A percentile compares a stretch with the other conserved stretches of the same genome.
Conservation (phyloP, 2,329 filamentous ascomycete genomes). For the Coleophoma eucalyptorum region DNA sequence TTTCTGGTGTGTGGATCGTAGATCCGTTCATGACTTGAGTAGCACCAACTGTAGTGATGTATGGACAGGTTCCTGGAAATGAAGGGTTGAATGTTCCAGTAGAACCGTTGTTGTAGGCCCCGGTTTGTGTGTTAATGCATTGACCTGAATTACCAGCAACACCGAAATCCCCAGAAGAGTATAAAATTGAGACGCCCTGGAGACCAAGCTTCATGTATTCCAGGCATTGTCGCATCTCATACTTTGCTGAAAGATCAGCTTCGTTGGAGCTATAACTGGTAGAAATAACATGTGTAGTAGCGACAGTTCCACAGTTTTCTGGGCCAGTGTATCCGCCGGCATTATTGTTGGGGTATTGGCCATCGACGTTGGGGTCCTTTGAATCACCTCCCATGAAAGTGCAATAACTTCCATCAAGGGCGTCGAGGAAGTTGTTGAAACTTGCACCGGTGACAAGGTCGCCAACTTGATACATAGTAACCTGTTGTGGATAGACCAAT, state of each 20-base stretch:
- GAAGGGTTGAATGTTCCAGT: constrained; percentile 41
- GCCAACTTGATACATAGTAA: constrained; percentile 45
- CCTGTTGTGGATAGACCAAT: constrained; percentile 45
- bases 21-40: constrained; percentile 39
- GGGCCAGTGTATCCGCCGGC: constrained; percentile 32
- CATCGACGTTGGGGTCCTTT: constrained; percentile 31
- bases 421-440: constrained; percentile 31
- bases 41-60: constrained; percentile 47
- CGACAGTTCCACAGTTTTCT: constrained; percentile 40
- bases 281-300: constrained; percentile 48
- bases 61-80: constrained; percentile 44
- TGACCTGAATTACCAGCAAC: constrained; percentile 34
- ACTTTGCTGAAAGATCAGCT: constrained; percentile 41
- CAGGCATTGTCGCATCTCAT: constrained; percentile 47
- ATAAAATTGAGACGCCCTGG: constrained; percentile 45
- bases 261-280: constrained; percentile 52
- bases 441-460: constrained; percentile 23
- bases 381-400: constrained; percentile 37
- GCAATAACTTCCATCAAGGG: constrained; percentile 41
- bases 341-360: constrained; percentile 27
- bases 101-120: constrained; percentile 24
- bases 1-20: constrained; percentile 29
- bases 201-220: constrained; percentile 56
- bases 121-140: constrained; percentile 32
- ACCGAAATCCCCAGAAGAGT: constrained; percentile 47